Conservation (phyloP, 306 rosid genomes). For the Astragalus glycyphyllos region DNA sequence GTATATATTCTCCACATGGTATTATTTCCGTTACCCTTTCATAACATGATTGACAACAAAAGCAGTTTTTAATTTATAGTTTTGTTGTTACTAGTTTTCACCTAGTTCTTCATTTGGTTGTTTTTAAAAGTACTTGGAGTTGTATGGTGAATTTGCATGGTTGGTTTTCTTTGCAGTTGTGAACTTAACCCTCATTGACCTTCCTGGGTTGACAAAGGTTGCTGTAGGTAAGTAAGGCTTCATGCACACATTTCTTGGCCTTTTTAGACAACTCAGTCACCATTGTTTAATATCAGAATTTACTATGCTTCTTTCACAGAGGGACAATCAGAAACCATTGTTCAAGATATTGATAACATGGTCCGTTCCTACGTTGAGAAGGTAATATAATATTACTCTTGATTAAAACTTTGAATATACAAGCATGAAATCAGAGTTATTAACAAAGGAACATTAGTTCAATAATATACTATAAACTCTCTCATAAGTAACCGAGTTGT, state of each 20-base stretch:
- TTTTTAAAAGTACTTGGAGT: not conserved
- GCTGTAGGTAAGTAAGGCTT: conserved; percentile 93
- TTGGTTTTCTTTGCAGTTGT: conserved; percentile 80
- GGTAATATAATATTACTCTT: conserved; percentile 59
- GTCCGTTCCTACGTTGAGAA: conserved; percentile 95
- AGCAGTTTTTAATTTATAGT: conserved; percentile 7
- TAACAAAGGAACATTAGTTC: conserved; percentile 20
- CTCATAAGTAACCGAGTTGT: conserved; percentile 40
- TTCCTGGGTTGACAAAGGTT: conserved; percentile 99
- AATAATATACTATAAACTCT: not conserved
- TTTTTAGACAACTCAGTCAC: not conserved
- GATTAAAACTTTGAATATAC: not conserved
- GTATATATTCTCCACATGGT: conserved; percentile 99
- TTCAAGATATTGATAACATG: conserved; percentile 98
- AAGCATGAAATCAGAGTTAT: conserved; percentile 2
- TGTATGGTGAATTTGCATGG: conserved; percentile 39
- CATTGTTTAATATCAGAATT: conserved; percentile 34
- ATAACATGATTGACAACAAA: conserved; percentile 10
- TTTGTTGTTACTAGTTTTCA: no score
- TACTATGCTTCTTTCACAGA: conserved; percentile 61
- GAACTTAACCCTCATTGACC: conserved; percentile 93
- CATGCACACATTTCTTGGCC: conserved; percentile 22
- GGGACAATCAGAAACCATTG: conserved; percentile 90
- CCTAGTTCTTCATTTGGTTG: no score
- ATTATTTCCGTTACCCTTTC: conserved; percentile 42